phyloP scores from a whole-genome alignment of 2,329 filamentous ascomycete species.

The Xylariaceae sp. region DNA sequence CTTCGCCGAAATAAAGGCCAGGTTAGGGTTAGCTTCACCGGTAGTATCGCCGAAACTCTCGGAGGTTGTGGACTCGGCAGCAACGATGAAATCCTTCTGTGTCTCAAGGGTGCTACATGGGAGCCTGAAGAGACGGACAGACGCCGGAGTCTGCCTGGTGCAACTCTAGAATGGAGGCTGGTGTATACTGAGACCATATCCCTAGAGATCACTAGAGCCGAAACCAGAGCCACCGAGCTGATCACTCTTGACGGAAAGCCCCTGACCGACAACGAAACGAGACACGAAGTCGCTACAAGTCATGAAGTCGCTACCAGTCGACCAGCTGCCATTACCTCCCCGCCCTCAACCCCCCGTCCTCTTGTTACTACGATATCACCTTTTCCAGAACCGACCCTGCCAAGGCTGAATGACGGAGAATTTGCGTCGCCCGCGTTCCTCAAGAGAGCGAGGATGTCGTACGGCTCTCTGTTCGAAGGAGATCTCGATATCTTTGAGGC shows the following conservation, averaged over 20 bases:
- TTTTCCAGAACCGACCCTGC: slow-evolving; percentile 32
- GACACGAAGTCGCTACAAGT: too few relatives aligned
- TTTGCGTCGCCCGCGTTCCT: slow-evolving; percentile 77
- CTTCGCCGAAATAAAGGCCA: slow-evolving; percentile 73
- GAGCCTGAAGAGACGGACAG: slow-evolving; percentile 44
- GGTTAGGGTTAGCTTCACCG: slow-evolving; percentile 70
- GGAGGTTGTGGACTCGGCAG: slow-evolving; percentile 65
- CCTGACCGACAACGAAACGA: slow-evolving; percentile 7
- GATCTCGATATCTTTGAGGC: slow-evolving; percentile 66
- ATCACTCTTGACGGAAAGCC: slow-evolving; percentile 50
- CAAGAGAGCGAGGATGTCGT: slow-evolving; percentile 64
- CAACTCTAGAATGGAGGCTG: slow-evolving; percentile 54
- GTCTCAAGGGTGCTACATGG: slow-evolving; percentile 65
- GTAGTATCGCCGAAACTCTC: slow-evolving; percentile 63
- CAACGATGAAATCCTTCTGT: slow-evolving; percentile 68
- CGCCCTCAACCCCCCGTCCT: background rate
- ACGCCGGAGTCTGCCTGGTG: slow-evolving; percentile 41
- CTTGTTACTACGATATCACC: background rate
- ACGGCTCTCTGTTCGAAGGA: slow-evolving; percentile 59
- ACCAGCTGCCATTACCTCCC: slow-evolving; percentile 1
- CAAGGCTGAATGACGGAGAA: slow-evolving; percentile 41
- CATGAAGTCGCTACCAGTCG: too few relatives aligned
- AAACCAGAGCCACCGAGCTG: slow-evolving; percentile 41
- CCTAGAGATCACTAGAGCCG: slow-evolving; percentile 40
- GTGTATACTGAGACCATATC: slow-evolving; percentile 47